phyloP scores from a whole-genome alignment of 2,329 filamentous ascomycete species.

The Stagonosporopsis cucurbitacearum region DNA sequence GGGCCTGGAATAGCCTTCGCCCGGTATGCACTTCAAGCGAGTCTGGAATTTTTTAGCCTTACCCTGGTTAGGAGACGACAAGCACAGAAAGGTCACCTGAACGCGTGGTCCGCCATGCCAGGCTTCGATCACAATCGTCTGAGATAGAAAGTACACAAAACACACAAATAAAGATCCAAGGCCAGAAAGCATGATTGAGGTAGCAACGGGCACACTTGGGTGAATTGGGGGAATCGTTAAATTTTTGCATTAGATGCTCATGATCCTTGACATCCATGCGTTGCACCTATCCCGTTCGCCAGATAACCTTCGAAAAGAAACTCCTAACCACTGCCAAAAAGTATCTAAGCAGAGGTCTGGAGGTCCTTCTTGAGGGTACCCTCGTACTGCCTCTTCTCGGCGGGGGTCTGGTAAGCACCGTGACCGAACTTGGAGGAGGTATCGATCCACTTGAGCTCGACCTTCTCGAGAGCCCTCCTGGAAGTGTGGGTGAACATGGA shows the following conservation, averaged over 20 bases:
- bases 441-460: constrained; percentile 99
- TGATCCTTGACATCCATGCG: constrained; percentile 40
- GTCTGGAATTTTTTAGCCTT: neutral
- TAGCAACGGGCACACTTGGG: neutral
- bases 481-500: constrained; percentile 98
- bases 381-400: constrained; percentile 97
- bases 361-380: constrained; percentile 99
- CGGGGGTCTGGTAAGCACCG: constrained; percentile 97
- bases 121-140: neutral
- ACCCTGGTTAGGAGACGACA: neutral
- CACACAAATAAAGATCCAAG: neutral
- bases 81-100: too few relatives aligned
- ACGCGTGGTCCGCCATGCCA: too few relatives aligned
- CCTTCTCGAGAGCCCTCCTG: constrained; percentile 96
- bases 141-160: too few relatives aligned
- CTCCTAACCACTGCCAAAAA: constrained; percentile 35
- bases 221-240: constrained; percentile 49
- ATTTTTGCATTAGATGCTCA: constrained; percentile 44
- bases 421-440: constrained; percentile 99
- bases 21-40: neutral
- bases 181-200: neutral
- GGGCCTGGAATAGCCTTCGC: neutral
- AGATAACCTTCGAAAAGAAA: constrained; percentile 45
- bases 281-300: constrained; percentile 48
- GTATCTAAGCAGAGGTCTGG: constrained; percentile 60